These are phyloP conservation scores for Boletellus emodensis DNA, from an alignment of 768 basidiomycete species.

Conservation along the genomic window DNA sequence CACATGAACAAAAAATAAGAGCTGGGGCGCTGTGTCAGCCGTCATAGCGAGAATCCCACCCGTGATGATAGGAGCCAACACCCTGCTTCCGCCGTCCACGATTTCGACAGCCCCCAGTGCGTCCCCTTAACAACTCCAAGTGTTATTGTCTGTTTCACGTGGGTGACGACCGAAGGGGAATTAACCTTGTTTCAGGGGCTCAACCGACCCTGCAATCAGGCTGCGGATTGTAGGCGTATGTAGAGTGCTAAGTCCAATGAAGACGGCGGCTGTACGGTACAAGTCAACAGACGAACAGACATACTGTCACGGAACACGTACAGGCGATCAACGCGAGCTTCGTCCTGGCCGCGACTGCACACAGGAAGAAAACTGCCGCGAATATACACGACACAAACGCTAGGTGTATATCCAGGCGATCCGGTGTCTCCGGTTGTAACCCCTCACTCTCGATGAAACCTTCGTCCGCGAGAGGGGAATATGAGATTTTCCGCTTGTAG, in stretches of 20 bases:
- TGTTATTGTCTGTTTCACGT: neutral
- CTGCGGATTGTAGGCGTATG: conserved; percentile 23
- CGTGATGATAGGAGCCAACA: conserved; percentile 30
- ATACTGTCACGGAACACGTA: neutral
- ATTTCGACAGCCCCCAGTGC: conserved; percentile 29
- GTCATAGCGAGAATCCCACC: conserved; percentile 26
- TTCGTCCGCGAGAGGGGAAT: neutral
- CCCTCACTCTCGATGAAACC: neutral
- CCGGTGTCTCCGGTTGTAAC: conserved; percentile 13
- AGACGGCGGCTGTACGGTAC: conserved; percentile 11
- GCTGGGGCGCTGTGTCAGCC: conserved; percentile 16
- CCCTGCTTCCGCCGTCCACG: conserved; percentile 16
- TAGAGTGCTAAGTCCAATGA: conserved; percentile 14
- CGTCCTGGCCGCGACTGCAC: conserved; percentile 13
- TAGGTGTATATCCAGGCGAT: conserved; percentile 30
- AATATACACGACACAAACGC: conserved; percentile 19
- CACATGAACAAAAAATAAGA: conserved; percentile 25
- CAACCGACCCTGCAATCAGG: conserved; percentile 25
- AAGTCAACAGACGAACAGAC: neutral
- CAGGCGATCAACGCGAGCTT: conserved; percentile 9
- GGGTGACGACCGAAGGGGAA: neutral
- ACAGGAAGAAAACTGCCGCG: conserved; percentile 8
- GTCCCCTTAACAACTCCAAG: conserved; percentile 15
- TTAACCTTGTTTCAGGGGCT: conserved; percentile 28
- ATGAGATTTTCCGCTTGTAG: conserved; percentile 10